Conservation (phyloP, 768 basidiomycete genomes). For the Tylopilus intermedius region DNA sequence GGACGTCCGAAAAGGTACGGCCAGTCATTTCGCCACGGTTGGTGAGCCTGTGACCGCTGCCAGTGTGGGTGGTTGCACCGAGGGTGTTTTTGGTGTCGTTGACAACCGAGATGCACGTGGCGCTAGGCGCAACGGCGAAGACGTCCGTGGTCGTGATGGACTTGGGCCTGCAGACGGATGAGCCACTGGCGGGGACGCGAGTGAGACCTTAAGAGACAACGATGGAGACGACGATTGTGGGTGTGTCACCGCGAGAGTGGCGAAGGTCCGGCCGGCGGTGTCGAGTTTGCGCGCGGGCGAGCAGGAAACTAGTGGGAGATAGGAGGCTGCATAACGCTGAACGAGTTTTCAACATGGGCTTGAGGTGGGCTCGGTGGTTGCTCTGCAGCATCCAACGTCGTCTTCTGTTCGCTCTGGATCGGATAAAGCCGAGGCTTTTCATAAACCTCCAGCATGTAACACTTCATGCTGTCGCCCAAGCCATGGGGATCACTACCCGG, state of each 20-base stretch:
- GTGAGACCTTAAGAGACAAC: not conserved
- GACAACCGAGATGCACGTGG: constrained; percentile 71
- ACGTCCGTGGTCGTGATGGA: constrained; percentile 27
- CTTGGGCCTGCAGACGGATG: constrained; percentile 33
- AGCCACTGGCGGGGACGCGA: constrained; percentile 1
- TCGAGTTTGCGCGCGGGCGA: constrained; percentile 61
- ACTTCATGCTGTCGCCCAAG: constrained; percentile 84
- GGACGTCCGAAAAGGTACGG: constrained; percentile 42
- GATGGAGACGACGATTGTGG: constrained; percentile 30
- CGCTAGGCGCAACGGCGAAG: constrained; percentile 64
- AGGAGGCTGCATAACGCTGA: constrained; percentile 59
- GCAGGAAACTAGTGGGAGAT: constrained; percentile 63
- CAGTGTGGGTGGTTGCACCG: constrained; percentile 56
- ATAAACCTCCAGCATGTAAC: constrained; percentile 80
- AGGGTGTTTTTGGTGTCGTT: constrained; percentile 63
- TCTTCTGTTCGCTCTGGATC: constrained; percentile 38
- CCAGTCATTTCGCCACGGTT: constrained; percentile 53
- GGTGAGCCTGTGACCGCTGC: constrained; percentile 43
- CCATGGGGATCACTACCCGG: constrained; percentile 82
- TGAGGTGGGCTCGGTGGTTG: constrained; percentile 42
- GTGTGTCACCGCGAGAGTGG: constrained; percentile 61
- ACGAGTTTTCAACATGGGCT: constrained; percentile 69
- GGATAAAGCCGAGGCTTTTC: constrained; percentile 41
- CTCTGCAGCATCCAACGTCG: constrained; percentile 7
- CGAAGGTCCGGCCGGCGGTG: constrained; percentile 67